Base-by-base conservation (phyloP, 306 rosid species). In the Clitoria ternatea region DNA sequence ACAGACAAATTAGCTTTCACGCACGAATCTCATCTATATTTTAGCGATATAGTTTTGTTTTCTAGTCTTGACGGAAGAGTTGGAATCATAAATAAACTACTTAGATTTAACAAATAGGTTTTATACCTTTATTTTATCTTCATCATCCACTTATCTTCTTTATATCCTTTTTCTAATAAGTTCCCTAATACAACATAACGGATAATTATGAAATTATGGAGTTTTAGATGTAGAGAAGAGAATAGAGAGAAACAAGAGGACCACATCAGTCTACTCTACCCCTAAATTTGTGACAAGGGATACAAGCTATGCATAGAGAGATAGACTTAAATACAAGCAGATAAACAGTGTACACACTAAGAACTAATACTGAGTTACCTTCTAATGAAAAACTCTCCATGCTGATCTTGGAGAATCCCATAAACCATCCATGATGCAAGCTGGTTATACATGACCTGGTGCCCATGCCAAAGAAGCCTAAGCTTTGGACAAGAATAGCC, bases 401-500 rank as follows among this genome's bases (percentile, higher is more conserved):
- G 86, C 81, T 87, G 87, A 66, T 94, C 99, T 84, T 90, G 96
- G 83, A 89, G 99, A 49, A 88, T 85, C 72, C 97, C 99, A 71
- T 91, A 94, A 63, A 94, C 89, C 92, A 91, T 86, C 99, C 99
- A 91, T 2, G 99, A 84, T 33, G 96, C 96, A 45, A 94, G 95
- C 83, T 94, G 99, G 72, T 94, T 89, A 77, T 94, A 91, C 92
- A 94, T 80, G 59, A 91, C 92, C 85, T 91, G 99, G 85, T 94
- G 92, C 43, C 92, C 97, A 37, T 91, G 99, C 99, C 99, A 91
- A 65, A 94, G 99, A 80, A 94, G 97, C 92, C 99, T 94, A 80
- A 42, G 83, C 76, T 89, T 87, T 79, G 87, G 84, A 55, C 80
- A 83, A 55, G 19, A 80, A 61, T 8, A 77, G 70, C 65, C 35